Evolutionary conservation across 768 basidiomycete species (phyloP).

Genomic region (Hericium erinaceus): DNA sequence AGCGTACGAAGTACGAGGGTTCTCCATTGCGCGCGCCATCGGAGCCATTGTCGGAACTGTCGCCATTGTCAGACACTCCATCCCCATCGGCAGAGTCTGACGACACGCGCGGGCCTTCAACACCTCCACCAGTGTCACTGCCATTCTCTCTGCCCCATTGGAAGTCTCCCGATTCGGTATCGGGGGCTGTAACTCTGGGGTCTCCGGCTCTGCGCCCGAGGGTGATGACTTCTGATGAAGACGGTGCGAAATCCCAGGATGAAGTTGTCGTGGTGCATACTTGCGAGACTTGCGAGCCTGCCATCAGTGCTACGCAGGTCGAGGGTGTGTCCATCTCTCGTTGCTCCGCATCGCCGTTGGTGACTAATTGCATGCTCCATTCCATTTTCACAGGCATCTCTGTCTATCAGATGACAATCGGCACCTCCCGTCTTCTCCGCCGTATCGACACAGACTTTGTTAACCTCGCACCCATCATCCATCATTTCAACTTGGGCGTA

Average conservation of each 20-base stretch:
- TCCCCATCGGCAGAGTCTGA: neutral
- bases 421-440: conserved; percentile 46
- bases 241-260: neutral
- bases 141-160: neutral
- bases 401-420: conserved; percentile 63
- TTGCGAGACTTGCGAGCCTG: conserved; percentile 50
- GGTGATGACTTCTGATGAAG: neutral
- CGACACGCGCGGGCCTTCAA: neutral
- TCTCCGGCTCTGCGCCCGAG: neutral
- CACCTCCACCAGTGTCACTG: neutral
- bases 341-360: neutral
- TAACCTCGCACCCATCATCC: conserved; percentile 52
- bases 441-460: conserved; percentile 77
- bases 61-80: neutral
- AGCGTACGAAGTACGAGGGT: neutral
- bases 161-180: neutral
- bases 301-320: conserved; percentile 57
- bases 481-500: conserved; percentile 28
- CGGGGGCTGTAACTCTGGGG: neutral
- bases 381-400: conserved; percentile 43
- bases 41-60: neutral
- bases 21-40: neutral
- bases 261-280: conserved; percentile 48
- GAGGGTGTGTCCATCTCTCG: conserved; percentile 43
- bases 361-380: conserved; percentile 1